Conservation (phyloP, 257 asterid species). For the Nicotiana tomentosiformis region DNA sequence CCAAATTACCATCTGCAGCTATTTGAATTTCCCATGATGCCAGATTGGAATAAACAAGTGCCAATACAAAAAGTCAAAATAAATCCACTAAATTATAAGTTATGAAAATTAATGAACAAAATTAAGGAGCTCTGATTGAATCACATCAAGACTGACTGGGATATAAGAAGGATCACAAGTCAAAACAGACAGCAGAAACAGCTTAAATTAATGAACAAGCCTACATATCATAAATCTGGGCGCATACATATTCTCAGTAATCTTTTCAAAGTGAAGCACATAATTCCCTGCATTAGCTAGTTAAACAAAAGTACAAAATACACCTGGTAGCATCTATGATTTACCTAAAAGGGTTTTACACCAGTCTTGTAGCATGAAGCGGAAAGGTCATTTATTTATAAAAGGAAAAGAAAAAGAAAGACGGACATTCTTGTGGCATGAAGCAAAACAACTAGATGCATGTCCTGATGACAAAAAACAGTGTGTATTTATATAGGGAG, state of each 20-base stretch:
- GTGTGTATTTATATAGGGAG: not conserved
- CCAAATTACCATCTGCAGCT: not conserved
- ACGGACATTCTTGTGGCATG: not conserved
- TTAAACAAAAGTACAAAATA: not conserved
- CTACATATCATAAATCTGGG: not conserved
- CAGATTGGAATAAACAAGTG: conserved; percentile 1
- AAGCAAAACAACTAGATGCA: not conserved
- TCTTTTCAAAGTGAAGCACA: not conserved
- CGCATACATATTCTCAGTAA: not conserved
- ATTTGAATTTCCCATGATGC: not conserved
- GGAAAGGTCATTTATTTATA: not conserved
- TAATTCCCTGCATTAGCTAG: not conserved
- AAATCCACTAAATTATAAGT: not conserved
- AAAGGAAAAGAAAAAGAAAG: not conserved
- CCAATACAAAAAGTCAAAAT: not conserved
- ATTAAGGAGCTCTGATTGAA: not conserved
- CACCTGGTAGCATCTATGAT: not conserved
- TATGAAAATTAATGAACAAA: not conserved
- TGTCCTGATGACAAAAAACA: not conserved
- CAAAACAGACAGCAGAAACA: not conserved
- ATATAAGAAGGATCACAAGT: not conserved
- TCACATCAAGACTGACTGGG: not conserved
- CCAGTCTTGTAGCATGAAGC: not conserved
- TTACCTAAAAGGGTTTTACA: not conserved
- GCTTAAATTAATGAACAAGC: not conserved